phyloP scores from a whole-genome alignment of 73 alveolate genomes.

The Paramecium sonneborni region DNA sequence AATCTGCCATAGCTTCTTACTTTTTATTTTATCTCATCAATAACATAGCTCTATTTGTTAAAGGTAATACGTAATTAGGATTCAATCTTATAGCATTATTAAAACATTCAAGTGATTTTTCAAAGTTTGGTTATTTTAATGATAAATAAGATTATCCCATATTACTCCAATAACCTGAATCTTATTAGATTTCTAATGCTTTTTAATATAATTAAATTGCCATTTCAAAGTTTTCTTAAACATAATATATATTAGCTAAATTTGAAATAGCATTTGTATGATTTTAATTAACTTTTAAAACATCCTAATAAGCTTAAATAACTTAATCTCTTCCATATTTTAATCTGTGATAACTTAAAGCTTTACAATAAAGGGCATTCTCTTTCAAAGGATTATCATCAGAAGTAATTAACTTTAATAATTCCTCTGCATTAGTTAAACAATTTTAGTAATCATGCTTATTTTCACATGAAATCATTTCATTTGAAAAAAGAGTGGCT shows the following conservation, averaged over 20 bases:
- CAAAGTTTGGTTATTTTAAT: not conserved
- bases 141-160: conserved; percentile 18
- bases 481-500: not conserved
- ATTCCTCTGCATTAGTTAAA: not conserved
- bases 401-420: not conserved
- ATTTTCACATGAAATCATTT: not conserved
- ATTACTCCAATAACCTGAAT: not conserved
- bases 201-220: not conserved
- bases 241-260: not conserved
- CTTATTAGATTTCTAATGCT: not conserved
- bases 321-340: not conserved
- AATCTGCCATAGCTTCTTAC: not conserved
- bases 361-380: conserved; percentile 5
- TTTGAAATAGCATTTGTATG: not conserved
- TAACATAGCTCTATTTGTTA: conserved; percentile 11
- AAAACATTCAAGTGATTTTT: not conserved
- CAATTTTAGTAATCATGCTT: not conserved
- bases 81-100: not conserved
- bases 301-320: conserved; percentile 9
- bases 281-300: not conserved
- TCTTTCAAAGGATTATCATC: not conserved
- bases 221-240: not conserved
- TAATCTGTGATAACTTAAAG: not conserved
- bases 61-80: not conserved
- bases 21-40: not conserved